Base-by-base conservation (phyloP, 352 stramenopile genomes). In the Pythium periplocum region DNA sequence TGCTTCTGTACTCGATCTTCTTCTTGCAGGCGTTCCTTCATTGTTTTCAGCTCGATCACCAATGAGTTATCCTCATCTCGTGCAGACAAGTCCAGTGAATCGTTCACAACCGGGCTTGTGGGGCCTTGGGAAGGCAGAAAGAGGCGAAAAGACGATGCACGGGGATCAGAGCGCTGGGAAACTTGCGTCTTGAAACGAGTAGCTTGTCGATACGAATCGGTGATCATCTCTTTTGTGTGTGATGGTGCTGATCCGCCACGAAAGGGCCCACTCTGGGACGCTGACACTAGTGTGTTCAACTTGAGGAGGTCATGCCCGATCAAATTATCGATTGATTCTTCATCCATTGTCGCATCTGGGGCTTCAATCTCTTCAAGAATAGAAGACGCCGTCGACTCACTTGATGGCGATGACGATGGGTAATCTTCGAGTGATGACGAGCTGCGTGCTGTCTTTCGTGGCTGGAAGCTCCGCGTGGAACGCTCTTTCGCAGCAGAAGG, bases 261-360 rank as follows among this genome's bases (percentile, higher is more conserved):
- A 35, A 34, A 30, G n/a, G 6, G 26, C 12, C 40, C 33, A 12
- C 36, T 73, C 51, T 55, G 53, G 6, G 59, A 64, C 5, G 59
- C 67, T 11, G 52, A 52, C 1, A 87, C 70, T 12, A 87, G 55
- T 0, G 62, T 50, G 34, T 75, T 69, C 0, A 87, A 56, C 4
- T 81, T 47, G 1, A 55, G 43, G 3, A 87, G 66, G n/a, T 84
- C 76, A 5, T 69, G 62, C 8, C 51, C 59, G 37, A 87, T 77
- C 11, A 83, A 59, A 9, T 68, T 57, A 49, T 82, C 70, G n/a
- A 83, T 69, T 3, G 70, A 83, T 9, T 67, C 57, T 6, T 78
- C 58, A 4, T 62, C 59, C 17, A 6, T 46, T 53, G 30, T 41
- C 9, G 47, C 35, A 34, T 66, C 53, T 31, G 46, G 45, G 2